These are phyloP conservation scores for Conoideocrella luteorostrata DNA, from an alignment of 2,329 filamentous ascomycete genomes.

Conservation along the genomic window DNA sequence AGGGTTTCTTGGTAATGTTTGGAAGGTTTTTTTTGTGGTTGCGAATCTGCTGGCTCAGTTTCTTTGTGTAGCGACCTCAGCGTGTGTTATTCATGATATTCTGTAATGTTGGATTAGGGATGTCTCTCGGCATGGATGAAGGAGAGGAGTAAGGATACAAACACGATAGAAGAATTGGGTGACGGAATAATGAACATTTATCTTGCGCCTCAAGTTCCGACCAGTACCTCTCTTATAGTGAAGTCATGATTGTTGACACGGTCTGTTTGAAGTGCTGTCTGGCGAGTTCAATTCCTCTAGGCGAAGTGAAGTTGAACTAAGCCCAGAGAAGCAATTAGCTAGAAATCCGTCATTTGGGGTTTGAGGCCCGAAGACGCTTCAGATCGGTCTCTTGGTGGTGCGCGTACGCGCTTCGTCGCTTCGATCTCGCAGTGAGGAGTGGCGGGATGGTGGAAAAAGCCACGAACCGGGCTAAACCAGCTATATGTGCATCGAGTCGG, in stretches of 20 bases:
- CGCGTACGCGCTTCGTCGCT: slow-evolving; percentile 4
- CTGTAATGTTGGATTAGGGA: neutral
- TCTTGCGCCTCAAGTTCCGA: neutral
- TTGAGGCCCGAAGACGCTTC: too few species aligned
- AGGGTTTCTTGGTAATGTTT: neutral
- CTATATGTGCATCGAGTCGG: neutral
- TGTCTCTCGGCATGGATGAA: neutral
- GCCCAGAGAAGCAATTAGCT: neutral
- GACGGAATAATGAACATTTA: neutral
- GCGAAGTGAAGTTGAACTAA: too few species aligned
- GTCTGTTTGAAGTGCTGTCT: too few species aligned
- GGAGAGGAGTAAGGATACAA: neutral
- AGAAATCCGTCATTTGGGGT: too few species aligned
- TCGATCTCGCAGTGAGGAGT: neutral
- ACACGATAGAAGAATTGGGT: neutral
- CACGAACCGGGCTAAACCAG: neutral
- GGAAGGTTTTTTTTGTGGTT: neutral
- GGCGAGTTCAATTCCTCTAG: too few species aligned
- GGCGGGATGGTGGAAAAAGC: neutral
- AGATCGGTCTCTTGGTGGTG: neutral
- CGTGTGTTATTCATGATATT: neutral
- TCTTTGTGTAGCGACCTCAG: neutral
- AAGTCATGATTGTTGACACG: neutral
- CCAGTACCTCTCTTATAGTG: neutral
- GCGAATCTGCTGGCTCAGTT: neutral